phyloP scores from a whole-genome alignment of 176 grass and related monocot genomes.

The Triticum dicoccoides region DNA sequence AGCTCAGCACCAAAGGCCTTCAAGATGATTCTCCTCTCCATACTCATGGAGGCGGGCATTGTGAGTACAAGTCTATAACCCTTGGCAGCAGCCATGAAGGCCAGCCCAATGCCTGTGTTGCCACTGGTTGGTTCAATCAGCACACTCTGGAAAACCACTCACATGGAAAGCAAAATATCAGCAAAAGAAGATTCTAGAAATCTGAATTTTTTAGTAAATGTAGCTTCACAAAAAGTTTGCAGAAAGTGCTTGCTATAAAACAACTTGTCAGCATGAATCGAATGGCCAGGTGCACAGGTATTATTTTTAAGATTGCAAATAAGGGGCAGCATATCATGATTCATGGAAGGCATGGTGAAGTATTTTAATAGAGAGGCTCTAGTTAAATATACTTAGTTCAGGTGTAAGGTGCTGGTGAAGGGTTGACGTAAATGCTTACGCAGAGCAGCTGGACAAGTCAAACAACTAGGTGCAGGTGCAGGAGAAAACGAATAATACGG shows the following conservation, averaged over 20 bases:
- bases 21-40: slow-evolving; percentile 81
- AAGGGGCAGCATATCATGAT: background rate
- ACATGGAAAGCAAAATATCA: slow-evolving; percentile 16
- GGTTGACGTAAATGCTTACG: too few relatives aligned
- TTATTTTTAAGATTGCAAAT: background rate
- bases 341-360: background rate
- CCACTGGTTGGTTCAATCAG: slow-evolving; percentile 94
- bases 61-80: slow-evolving; percentile 79
- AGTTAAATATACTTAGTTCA: background rate
- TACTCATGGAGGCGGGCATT: slow-evolving; percentile 89
- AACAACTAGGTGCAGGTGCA: background rate
- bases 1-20: slow-evolving; percentile 86
- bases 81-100: slow-evolving; percentile 93
- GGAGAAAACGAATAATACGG: background rate
- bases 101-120: slow-evolving; percentile 90
- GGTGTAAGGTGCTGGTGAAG: background rate
- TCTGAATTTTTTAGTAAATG: background rate
- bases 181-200: background rate
- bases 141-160: slow-evolving; percentile 54
- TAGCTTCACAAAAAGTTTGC: background rate
- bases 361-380: background rate
- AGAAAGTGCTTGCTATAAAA: background rate
- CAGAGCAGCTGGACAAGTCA: background rate
- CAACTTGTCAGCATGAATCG: background rate
- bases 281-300: background rate